Evolutionary conservation across 345 rosid genomes (phyloP), one percentile per base, ranked within the genome.

Genomic region (Balakata baccata): DNA sequence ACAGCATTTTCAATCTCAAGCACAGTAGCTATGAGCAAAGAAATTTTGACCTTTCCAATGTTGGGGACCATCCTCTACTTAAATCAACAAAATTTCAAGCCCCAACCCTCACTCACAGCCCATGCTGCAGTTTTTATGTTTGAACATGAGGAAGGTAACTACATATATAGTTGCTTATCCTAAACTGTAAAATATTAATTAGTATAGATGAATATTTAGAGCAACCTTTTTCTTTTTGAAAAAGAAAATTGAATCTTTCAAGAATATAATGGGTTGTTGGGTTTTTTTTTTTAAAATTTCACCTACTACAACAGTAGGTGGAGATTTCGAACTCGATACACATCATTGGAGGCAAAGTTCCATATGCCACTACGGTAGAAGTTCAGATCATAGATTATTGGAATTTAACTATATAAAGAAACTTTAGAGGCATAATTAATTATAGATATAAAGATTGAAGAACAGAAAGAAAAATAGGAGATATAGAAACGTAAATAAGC

Each of bases 31-130:
- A 29, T 57, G 46, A 34, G 71, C 77, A 45, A 41, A 6, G 45
- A 43, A 43, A 6, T 46, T 49, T 67, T 67, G 66, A 67, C 72
- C 67, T 49, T 49, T 16, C 58, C 11, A 50, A 11, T 47, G 50
- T 17, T 54, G 72, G 61, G 77, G 68, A 75, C 78, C 78, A 59
- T 67, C 10, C 47, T 6, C 10, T 43, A 43, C 6, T 43, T 29
- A 29, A 29, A 29, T 2, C 34, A 29, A 29, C 34, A 29, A 29
- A 1, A 29, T 29, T 29, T 29, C 34, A 29, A 29, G 34, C 34
- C 34, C 34, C 34, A 29, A 29, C 34, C 34, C 34, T 29, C 34
- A 29, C 34, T 29, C 34, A 29, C 2, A 29, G 34, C 22, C 66
- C 77, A 59, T 47, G 2, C 67, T 59, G 7, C 57, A 2, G 34